Evolutionary conservation across 2,329 filamentous ascomycete species (phyloP).

Genomic region (Fonsecaea pedrosoi): DNA sequence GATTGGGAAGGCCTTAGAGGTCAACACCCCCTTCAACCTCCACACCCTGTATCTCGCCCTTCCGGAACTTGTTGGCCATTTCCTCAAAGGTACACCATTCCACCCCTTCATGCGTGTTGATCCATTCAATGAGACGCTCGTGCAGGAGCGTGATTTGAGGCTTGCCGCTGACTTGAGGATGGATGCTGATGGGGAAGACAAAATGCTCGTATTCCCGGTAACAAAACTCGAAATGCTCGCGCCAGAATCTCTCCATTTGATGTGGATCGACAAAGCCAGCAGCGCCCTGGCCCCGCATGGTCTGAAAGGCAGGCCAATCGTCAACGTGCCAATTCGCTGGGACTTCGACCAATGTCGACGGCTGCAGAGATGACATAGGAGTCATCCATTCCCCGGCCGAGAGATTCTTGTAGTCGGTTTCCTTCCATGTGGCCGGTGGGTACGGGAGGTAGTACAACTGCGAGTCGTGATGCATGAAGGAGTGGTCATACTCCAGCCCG

Average conservation of each 20-base stretch:
- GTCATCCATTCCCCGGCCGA: slow-evolving; percentile 34
- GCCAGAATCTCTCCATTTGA: slow-evolving; percentile 53
- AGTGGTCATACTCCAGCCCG: slow-evolving; percentile 56
- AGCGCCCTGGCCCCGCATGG: slow-evolving; percentile 41
- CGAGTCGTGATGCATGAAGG: slow-evolving; percentile 58
- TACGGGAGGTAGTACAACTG: slow-evolving; percentile 35
- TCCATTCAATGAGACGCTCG: slow-evolving; percentile 55
- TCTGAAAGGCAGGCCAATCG: slow-evolving; percentile 55
- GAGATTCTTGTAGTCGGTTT: slow-evolving; percentile 37
- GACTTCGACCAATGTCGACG: slow-evolving; percentile 50
- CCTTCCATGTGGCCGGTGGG: slow-evolving; percentile 23
- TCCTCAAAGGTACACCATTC: slow-evolving; percentile 65
- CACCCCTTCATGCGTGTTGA: slow-evolving; percentile 54
- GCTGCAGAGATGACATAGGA: slow-evolving; percentile 52
- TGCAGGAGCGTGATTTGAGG: slow-evolving; percentile 57
- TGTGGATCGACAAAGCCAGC: slow-evolving; percentile 44
- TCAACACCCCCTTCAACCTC: slow-evolving; percentile 41
- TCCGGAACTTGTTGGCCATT: slow-evolving; percentile 74
- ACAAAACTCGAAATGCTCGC: slow-evolving; percentile 55
- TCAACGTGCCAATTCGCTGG: slow-evolving; percentile 57
- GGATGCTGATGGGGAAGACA: slow-evolving; percentile 56
- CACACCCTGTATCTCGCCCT: slow-evolving; percentile 48
- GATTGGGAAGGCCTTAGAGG: slow-evolving; percentile 8
- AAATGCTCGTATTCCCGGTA: slow-evolving; percentile 56
- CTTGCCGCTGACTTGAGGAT: slow-evolving; percentile 58